Conservation (phyloP, 345 rosid species). For the Sonneratia alba region DNA sequence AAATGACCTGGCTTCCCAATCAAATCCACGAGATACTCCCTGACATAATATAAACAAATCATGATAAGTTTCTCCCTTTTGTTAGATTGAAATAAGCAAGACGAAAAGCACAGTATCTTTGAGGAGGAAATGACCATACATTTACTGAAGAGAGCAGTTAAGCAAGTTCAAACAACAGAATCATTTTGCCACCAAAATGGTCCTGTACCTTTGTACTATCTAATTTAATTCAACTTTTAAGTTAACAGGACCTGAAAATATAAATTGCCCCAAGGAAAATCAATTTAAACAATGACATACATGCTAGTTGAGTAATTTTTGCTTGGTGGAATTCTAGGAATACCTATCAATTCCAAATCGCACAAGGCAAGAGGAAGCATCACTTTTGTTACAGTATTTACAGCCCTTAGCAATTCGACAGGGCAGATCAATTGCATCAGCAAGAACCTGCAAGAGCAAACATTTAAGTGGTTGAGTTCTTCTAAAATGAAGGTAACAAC, state of each 20-base stretch:
- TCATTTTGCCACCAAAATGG: not conserved
- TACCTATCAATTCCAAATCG: constrained; percentile 93
- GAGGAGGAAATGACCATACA: not conserved
- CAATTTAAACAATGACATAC: not conserved
- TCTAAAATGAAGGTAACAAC: not conserved
- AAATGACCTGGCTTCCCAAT: constrained; percentile 83
- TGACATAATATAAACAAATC: constrained; percentile 36
- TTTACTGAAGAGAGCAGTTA: not conserved
- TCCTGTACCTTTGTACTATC: not conserved
- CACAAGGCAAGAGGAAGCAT: constrained; percentile 97
- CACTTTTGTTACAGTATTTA: constrained; percentile 73
- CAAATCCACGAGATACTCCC: constrained; percentile 95
- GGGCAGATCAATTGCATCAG: constrained; percentile 86
- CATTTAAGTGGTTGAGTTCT: not conserved
- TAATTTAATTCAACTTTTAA: not conserved
- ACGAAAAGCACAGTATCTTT: not conserved
- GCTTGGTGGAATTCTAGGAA: not conserved
- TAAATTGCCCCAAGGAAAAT: not conserved
- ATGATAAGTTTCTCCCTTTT: constrained; percentile 11
- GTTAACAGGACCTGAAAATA: not conserved
- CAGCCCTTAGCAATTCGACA: constrained; percentile 96
- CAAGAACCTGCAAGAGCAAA: constrained; percentile 55
- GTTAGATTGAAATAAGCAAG: not conserved
- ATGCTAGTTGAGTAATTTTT: not conserved
- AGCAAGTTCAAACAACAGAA: not conserved